Percentiles rank a stretch among this genome's conserved stretches.
These are phyloP conservation scores for Suillus spraguei DNA, from an alignment of 768 basidiomycete genomes.

Conservation along the genomic window DNA sequence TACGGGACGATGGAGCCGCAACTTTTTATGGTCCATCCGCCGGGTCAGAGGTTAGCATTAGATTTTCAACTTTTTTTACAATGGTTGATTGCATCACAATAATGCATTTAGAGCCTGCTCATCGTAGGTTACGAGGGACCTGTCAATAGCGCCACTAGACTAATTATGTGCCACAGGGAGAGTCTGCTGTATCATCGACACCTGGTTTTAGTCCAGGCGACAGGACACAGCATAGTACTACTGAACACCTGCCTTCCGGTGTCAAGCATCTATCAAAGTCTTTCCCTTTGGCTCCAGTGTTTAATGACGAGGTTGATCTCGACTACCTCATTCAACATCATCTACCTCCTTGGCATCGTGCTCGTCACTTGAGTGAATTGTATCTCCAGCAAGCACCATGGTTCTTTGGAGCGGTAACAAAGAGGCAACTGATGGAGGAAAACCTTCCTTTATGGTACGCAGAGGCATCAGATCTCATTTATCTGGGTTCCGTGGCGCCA, in stretches of 20 bases:
- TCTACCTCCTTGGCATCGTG: conserved; percentile 63
- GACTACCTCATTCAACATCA: conserved; percentile 48
- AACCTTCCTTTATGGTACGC: conserved; percentile 66
- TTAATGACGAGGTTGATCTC: conserved; percentile 41
- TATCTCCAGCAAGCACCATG: conserved; percentile 81
- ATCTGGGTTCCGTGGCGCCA: conserved; percentile 30
- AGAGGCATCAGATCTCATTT: conserved; percentile 41
- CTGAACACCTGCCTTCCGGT: conserved; percentile 22
- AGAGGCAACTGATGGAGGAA: conserved; percentile 63
- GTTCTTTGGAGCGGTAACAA: conserved; percentile 76
- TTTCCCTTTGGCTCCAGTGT: conserved; percentile 53
- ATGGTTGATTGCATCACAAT: conserved; percentile 6
- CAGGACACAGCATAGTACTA: background rate
- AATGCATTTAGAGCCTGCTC: conserved; percentile 48
- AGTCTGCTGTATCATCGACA: conserved; percentile 15
- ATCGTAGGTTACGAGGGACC: conserved; percentile 43
- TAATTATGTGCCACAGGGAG: conserved; percentile 24
- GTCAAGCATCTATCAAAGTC: conserved; percentile 34
- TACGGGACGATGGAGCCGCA: conserved; percentile 67
- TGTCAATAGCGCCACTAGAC: conserved; percentile 3
- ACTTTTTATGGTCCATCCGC: conserved; percentile 77
- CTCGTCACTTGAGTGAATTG: conserved; percentile 59
- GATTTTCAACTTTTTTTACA: conserved; percentile 26
- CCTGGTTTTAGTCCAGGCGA: background rate
- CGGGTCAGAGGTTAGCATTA: conserved; percentile 61